Conservation (phyloP, 305 asterid genomes). For the Solanum hybrid region DNA sequence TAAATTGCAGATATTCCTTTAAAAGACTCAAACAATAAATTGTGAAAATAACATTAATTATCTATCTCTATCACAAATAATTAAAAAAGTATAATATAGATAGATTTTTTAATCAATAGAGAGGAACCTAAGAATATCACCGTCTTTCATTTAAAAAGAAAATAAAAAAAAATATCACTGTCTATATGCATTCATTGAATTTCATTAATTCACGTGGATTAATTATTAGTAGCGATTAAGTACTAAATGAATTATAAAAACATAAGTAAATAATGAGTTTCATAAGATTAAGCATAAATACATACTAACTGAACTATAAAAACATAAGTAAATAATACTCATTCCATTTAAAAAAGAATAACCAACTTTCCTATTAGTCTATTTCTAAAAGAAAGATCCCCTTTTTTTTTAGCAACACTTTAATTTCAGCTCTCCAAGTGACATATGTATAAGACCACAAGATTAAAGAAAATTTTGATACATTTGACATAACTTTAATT, state of each 20-base stretch:
- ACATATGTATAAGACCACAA: background rate
- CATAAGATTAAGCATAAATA: background rate
- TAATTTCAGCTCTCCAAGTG: background rate
- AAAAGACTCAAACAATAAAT: background rate
- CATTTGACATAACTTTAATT: no score
- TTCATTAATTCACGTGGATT: background rate
- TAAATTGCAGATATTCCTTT: no score
- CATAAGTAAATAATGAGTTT: background rate
- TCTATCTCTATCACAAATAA: no score
- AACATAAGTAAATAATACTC: background rate
- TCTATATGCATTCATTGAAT: background rate
- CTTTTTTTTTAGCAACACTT: background rate
- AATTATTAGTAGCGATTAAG: background rate
- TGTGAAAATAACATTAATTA: no score
- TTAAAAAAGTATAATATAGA: no score
- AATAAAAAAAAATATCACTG: background rate
- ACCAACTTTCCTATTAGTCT: no score
- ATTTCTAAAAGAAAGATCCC: no score
- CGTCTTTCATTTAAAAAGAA: background rate
- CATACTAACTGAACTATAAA: background rate
- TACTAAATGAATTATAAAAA: background rate
- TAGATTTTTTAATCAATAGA: background rate
- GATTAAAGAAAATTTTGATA: no score
- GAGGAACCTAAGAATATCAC: background rate
- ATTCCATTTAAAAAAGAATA: background rate